These are phyloP conservation scores for Monosporozyma solicola DNA, from an alignment of 805 yeast species.

Conservation along the genomic window DNA sequence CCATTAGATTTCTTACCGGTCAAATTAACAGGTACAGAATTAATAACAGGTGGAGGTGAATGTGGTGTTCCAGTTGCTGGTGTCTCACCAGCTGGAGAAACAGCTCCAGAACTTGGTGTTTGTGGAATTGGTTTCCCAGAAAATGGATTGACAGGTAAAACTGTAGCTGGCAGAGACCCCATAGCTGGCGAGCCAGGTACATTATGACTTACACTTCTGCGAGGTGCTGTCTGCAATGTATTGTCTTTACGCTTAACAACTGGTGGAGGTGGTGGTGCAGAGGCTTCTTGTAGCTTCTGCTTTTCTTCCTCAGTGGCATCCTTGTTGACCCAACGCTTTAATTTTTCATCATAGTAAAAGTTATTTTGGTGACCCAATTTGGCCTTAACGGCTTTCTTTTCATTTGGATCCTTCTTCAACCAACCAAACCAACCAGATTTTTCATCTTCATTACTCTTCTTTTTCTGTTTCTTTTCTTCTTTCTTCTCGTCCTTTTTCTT, in stretches of 20 bases:
- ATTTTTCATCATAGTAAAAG: conserved; percentile 72
- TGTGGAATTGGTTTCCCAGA: conserved; percentile 26
- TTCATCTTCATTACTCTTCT: conserved; percentile 13
- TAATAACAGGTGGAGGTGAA: conserved; percentile 14
- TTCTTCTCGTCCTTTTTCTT: conserved; percentile 3
- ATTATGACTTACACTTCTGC: conserved; percentile 25
- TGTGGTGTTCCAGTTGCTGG: conserved; percentile 11
- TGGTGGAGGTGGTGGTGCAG: conserved; percentile 64
- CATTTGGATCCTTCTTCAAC: conserved; percentile 51
- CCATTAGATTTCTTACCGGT: conserved; percentile 33
- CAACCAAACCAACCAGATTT: conserved; percentile 46
- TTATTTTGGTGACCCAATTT: conserved; percentile 67
- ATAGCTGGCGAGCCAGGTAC: conserved; percentile 12
- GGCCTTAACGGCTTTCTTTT: conserved; percentile 71
- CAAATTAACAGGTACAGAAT: conserved; percentile 11
- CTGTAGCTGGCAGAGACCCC: conserved; percentile 19
- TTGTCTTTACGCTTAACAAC: conserved; percentile 32
- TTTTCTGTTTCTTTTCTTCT: conserved; percentile 12
- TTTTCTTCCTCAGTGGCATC: conserved; percentile 60
- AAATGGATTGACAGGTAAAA: conserved; percentile 27
- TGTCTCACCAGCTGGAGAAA: conserved; percentile 10
- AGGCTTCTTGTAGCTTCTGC: conserved; percentile 43
- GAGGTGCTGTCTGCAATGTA: conserved; percentile 30
- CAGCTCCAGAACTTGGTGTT: conserved; percentile 4
- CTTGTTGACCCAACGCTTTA: conserved; percentile 79